These are phyloP conservation scores for Lippia alba DNA, from an alignment of 305 asterid genomes.

Conservation along the genomic window DNA sequence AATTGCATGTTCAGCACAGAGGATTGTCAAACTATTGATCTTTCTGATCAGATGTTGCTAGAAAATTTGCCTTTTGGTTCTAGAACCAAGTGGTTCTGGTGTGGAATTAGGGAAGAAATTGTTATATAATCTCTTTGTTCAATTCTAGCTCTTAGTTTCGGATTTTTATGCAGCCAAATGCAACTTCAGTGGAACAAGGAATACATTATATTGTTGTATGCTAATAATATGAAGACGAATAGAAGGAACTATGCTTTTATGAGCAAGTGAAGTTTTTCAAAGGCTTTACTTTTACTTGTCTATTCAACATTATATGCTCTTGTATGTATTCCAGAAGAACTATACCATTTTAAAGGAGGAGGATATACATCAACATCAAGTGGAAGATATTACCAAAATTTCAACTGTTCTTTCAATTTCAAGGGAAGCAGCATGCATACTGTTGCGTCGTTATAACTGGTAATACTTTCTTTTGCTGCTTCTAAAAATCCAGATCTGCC, in stretches of 20 bases:
- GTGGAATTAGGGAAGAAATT: slow-evolving; percentile 22
- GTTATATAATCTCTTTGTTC: slow-evolving; percentile 3
- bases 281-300: slow-evolving; percentile 14
- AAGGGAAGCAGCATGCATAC: slow-evolving; percentile 76
- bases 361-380: slow-evolving; percentile 74
- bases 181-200: slow-evolving; percentile 10
- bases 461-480: slow-evolving; percentile 39
- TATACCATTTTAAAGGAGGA: slow-evolving; percentile 80
- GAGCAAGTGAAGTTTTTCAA: slow-evolving; percentile 14
- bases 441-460: slow-evolving; percentile 85
- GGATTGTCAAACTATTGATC: slow-evolving; percentile 22
- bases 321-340: slow-evolving; percentile 61
- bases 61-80: not conserved
- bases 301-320: slow-evolving; percentile 5
- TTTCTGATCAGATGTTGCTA: slow-evolving; percentile 19
- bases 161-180: slow-evolving; percentile 18
- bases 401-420: slow-evolving; percentile 78
- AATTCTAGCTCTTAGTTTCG: slow-evolving; percentile 18
- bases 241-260: slow-evolving; percentile 17
- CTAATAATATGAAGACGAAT: not conserved
- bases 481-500: slow-evolving; percentile 18
- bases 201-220: slow-evolving; percentile 2
- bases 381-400: slow-evolving; percentile 69
- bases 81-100: slow-evolving; percentile 9
- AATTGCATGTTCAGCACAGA: not conserved